phyloP scores from a whole-genome alignment of 805 yeast species.

The Metschnikowia anglica region DNA sequence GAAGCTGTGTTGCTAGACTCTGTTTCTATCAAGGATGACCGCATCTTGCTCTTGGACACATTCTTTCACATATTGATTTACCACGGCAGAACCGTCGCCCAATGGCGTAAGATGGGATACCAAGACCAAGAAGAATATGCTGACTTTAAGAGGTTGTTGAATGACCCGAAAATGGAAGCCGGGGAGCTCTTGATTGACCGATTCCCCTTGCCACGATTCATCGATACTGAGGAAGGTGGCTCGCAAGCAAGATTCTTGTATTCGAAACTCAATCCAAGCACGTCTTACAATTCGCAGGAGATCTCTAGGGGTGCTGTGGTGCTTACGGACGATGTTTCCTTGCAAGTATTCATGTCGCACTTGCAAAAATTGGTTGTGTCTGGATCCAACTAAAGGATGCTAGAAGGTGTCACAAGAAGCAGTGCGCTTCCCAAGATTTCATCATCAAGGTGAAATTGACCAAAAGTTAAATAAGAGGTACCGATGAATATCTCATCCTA shows the following conservation, averaged over 20 bases:
- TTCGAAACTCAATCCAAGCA: slow-evolving; percentile 93
- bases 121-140: slow-evolving; percentile 89
- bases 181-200: slow-evolving; percentile 88
- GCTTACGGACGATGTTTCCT: slow-evolving; percentile 92
- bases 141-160: slow-evolving; percentile 80
- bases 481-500: too few relatives aligned
- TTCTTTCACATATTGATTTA: slow-evolving; percentile 94
- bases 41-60: slow-evolving; percentile 85
- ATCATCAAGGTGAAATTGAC: neutral
- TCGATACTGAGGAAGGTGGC: slow-evolving; percentile 97
- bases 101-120: slow-evolving; percentile 94
- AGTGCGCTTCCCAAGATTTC: neutral
- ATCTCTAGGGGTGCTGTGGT: slow-evolving; percentile 68
- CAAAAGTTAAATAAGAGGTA: neutral
- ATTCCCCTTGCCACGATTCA: slow-evolving; percentile 96
- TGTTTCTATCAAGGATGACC: slow-evolving; percentile 84
- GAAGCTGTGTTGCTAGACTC: slow-evolving; percentile 92
- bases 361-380: slow-evolving; percentile 85
- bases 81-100: slow-evolving; percentile 93
- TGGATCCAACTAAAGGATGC: slow-evolving; percentile 30
- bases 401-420: neutral
- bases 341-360: slow-evolving; percentile 94
- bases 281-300: slow-evolving; percentile 66
- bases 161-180: slow-evolving; percentile 89
- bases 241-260: slow-evolving; percentile 96